Conservation (phyloP, 83 land plant genomes). For the Picea abies region DNA sequence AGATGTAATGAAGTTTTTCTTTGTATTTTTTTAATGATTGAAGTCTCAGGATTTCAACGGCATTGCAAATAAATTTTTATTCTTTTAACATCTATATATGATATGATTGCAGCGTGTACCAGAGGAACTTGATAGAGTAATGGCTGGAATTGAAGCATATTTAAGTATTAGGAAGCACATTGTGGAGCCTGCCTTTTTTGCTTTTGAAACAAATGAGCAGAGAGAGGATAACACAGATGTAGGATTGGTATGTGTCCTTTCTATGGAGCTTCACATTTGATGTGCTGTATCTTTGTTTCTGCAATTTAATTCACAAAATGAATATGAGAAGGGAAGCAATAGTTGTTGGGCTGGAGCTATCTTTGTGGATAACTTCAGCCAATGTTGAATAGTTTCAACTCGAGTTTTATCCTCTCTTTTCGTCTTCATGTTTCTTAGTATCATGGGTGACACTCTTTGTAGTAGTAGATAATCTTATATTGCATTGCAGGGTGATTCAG, state of each 20-base stretch:
- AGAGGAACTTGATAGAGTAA: constrained; percentile 91
- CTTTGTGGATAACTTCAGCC: background rate
- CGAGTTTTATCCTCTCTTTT: too few species aligned
- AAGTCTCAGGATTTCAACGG: background rate
- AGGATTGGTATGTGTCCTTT: constrained; percentile 12
- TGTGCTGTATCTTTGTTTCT: background rate
- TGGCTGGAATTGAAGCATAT: constrained; percentile 91
- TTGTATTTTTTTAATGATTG: background rate
- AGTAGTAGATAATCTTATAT: too few species aligned
- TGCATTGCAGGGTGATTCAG: too few species aligned
- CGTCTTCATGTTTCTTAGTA: too few species aligned
- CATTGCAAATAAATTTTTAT: background rate
- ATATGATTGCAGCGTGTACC: constrained; percentile 80
- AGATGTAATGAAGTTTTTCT: background rate
- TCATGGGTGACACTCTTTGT: too few species aligned
- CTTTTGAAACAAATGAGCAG: constrained; percentile 24
- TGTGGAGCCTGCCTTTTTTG: constrained; percentile 43
- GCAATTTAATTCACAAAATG: background rate
- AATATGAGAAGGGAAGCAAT: background rate
- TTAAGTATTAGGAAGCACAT: constrained; percentile 70
- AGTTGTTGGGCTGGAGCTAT: background rate
- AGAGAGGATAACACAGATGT: constrained; percentile 6
- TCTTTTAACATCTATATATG: background rate
- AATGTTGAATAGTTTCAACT: too few species aligned
- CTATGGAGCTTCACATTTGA: background rate